Percentiles rank a stretch among this genome's conserved stretches.
These are phyloP conservation scores for Aspergillus sp. DNA, from an alignment of 2,329 filamentous ascomycete genomes.

Conservation along the genomic window DNA sequence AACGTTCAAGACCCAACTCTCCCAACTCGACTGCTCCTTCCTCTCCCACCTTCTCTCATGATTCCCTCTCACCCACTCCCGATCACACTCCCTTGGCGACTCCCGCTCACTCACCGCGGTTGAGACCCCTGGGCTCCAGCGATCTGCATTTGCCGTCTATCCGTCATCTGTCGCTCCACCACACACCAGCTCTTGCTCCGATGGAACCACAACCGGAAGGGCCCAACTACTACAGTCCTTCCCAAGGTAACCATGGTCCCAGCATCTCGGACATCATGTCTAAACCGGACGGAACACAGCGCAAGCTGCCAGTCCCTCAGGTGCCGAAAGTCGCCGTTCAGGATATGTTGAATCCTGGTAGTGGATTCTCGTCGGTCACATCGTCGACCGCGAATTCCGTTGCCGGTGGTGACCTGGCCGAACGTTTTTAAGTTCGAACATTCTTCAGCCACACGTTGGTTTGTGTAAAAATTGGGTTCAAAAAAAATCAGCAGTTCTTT, in stretches of 20 bases:
- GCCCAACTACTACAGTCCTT: constrained; percentile 60
- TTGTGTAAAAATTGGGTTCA: constrained; percentile 17
- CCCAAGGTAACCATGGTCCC: constrained; percentile 64
- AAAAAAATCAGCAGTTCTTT: constrained; percentile 23
- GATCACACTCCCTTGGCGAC: constrained; percentile 99
- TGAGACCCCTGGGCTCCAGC: constrained; percentile 71
- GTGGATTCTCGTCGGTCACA: constrained; percentile 70
- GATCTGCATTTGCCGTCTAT: constrained; percentile 85
- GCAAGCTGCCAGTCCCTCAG: constrained; percentile 88
- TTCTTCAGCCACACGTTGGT: constrained; percentile 6
- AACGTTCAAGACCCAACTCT: constrained; percentile 89
- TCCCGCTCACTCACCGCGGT: constrained; percentile 87
- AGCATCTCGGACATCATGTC: constrained; percentile 92
- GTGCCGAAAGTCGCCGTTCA: constrained; percentile 84
- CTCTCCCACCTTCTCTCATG: constrained; percentile 93
- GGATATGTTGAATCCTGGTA: constrained; percentile 71
- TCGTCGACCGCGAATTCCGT: constrained; percentile 78
- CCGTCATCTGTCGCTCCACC: constrained; percentile 68
- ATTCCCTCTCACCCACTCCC: constrained; percentile 90
- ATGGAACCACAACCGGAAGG: constrained; percentile 68
- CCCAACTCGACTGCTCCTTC: constrained; percentile 94
- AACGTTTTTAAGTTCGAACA: constrained; percentile 48
- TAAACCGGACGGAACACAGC: constrained; percentile 78
- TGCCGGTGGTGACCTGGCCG: constrained; percentile 69
- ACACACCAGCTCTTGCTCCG: constrained; percentile 67